Conservation (phyloP, 2,329 filamentous ascomycete genomes). For the Monosporascus cannonballus region DNA sequence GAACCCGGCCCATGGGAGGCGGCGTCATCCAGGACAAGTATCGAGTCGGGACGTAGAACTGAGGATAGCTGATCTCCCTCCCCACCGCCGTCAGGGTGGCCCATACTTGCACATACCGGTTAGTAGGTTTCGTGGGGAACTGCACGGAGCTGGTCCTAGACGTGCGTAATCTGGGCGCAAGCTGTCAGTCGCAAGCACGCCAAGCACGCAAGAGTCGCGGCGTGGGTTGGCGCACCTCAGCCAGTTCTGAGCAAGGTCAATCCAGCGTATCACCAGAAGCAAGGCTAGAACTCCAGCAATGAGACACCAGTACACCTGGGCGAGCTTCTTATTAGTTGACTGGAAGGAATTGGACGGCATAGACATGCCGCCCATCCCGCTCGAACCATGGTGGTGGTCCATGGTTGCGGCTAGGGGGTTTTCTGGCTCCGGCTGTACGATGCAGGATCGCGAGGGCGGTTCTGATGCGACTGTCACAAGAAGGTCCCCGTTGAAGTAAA, state of each 20-base stretch:
- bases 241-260: conserved; percentile 37
- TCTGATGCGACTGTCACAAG: not conserved
- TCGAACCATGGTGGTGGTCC: conserved; percentile 13
- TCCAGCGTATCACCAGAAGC: conserved; percentile 32
- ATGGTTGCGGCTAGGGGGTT: conserved; percentile 8
- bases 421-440: not conserved
- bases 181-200: not conserved
- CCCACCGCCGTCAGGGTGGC: conserved; percentile 52
- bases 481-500: no score
- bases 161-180: conserved; percentile 37
- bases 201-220: not conserved
- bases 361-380: conserved; percentile 23
- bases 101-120: conserved; percentile 42
- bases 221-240: conserved; percentile 31
- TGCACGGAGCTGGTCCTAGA: conserved; percentile 36
- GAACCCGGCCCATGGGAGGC: conserved; percentile 49
- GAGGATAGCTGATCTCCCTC: conserved; percentile 52
- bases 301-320: conserved; percentile 54
- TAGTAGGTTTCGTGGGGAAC: conserved; percentile 47
- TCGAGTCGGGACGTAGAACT: conserved; percentile 40
- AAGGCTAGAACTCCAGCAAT: conserved; percentile 42
- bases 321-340: conserved; percentile 42
- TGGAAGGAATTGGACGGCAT: conserved; percentile 32
- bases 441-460: not conserved
- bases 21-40: conserved; percentile 51